Base-by-base conservation (phyloP, 148 eudicot genomes). In the Oxyria digyna region DNA sequence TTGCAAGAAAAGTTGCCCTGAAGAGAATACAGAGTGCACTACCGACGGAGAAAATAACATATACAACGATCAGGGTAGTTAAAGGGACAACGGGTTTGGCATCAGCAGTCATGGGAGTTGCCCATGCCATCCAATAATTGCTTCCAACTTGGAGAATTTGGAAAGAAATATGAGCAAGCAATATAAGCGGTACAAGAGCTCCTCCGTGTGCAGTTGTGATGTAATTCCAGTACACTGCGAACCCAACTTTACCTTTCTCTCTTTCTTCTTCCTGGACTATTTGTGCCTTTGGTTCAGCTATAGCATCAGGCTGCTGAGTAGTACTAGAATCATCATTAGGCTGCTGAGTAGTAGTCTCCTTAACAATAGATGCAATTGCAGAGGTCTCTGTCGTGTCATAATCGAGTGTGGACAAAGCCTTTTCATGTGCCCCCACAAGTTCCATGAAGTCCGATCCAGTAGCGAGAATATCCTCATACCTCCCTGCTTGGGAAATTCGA, bases 91-190 rank as follows among this genome's bases (percentile, higher is more conserved):
- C 52, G 38, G 88, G 76, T 63, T 64, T 48, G 29, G 40, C 74
- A 69, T 79, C 85, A 74, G 78, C 17, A 0, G 89, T 83, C 14
- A 79, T 80, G 57, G 93, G 89, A 43, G 85, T 80, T 23, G 90
- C 94, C 94, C 90, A 85, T 48, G 94, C 83, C 85, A 88, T 81
- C 94, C 94, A 88, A 52, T n/a, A n/a, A n/a, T n/a, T n/a, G n/a
- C n/a, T n/a, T n/a, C n/a, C n/a, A n/a, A n/a, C n/a, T n/a, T n/a
- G 90, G 70, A 85, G 82, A 62, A 62, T 10, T 68, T 85, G 84
- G 67, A 85, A 88, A 29, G 82, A 42, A 67, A 85, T 45, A 43
- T 88, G 88, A 50, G 77, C 70, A 8, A 84, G 63, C 73, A 88
- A 41, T 70, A 82, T 79, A 24, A 88, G 59, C 32, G 94, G 90